phyloP scores from a whole-genome alignment of 768 basidiomycete genomes.

The Goffeauzyma gilvescens region DNA sequence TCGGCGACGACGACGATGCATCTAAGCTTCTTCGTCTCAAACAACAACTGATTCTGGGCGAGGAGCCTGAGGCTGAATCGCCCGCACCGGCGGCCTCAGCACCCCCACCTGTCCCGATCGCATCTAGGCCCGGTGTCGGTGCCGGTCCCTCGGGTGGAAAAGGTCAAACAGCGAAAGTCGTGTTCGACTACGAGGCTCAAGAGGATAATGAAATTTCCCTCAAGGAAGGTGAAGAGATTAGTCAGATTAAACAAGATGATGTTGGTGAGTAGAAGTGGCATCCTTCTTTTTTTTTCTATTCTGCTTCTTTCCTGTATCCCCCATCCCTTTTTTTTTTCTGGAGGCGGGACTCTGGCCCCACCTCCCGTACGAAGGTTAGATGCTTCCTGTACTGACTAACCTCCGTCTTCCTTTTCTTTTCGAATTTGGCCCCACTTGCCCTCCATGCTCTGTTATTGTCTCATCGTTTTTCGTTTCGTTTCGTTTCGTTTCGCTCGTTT shows the following conservation, averaged over 20 bases:
- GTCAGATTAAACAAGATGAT: conserved; percentile 51
- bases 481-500: not conserved
- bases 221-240: conserved; percentile 60
- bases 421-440: not conserved
- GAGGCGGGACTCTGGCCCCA: too few relatives aligned
- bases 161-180: conserved; percentile 29
- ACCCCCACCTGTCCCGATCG: conserved; percentile 20
- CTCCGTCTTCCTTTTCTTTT: conserved; percentile 17
- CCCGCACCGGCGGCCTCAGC: too few relatives aligned
- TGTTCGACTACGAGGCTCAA: conserved; percentile 56
- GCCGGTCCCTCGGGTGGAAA: conserved; percentile 37
- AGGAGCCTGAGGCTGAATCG: too few relatives aligned
- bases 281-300: too few relatives aligned
- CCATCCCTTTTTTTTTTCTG: too few relatives aligned
- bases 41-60: too few relatives aligned
- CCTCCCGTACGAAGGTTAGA: conserved; percentile 39
- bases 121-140: conserved; percentile 11
- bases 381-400: conserved; percentile 61
- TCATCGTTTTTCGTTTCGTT: not conserved
- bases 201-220: conserved; percentile 85
- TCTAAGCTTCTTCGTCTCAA: conserved; percentile 39
- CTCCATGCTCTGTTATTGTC: not conserved
- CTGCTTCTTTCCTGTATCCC: too few relatives aligned
- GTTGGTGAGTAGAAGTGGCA: conserved; percentile 86
- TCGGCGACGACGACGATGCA: not conserved